A percentile compares a stretch with the other conserved stretches of the same genome.
These are phyloP conservation scores for Apophysomyces sp. DNA, from an alignment of 371 early-diverging fungal species.

Conservation along the genomic window DNA sequence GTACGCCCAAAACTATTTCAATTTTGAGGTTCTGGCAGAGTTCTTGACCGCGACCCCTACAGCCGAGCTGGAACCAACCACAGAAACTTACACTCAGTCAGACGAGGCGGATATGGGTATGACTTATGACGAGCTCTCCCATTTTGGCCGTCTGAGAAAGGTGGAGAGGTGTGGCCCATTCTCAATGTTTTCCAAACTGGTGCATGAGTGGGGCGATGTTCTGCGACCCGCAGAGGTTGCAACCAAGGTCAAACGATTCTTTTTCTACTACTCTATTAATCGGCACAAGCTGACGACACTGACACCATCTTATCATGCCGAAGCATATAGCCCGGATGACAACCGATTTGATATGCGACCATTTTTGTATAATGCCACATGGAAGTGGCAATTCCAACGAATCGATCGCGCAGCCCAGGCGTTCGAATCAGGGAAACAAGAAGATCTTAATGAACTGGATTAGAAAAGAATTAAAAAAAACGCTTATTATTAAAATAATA, in stretches of 20 bases:
- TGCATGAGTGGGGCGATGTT: slow-evolving; percentile 74
- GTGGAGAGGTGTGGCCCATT: slow-evolving; percentile 87
- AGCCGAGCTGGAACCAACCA: slow-evolving; percentile 94
- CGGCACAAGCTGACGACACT: slow-evolving; percentile 97
- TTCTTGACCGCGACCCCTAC: slow-evolving; percentile 92
- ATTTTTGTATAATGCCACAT: slow-evolving; percentile 89
- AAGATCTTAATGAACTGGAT: background rate
- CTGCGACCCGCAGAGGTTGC: slow-evolving; percentile 76
- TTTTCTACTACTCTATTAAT: slow-evolving; percentile 95
- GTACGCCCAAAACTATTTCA: slow-evolving; percentile 64
- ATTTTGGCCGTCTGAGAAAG: slow-evolving; percentile 91
- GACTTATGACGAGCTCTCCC: slow-evolving; percentile 92
- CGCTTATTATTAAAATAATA: background rate
- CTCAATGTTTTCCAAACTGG: slow-evolving; percentile 85
- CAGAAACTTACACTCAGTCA: slow-evolving; percentile 74
- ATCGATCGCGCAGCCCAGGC: slow-evolving; percentile 75
- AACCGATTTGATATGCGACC: slow-evolving; percentile 96
- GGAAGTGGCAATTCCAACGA: slow-evolving; percentile 89
- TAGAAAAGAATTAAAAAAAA: background rate
- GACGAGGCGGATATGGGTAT: slow-evolving; percentile 98
- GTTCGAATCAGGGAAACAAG: slow-evolving; percentile 15
- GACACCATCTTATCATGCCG: slow-evolving; percentile 96
- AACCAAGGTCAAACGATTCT: slow-evolving; percentile 92
- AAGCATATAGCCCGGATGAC: slow-evolving; percentile 94
- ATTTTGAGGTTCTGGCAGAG: slow-evolving; percentile 69